Conservation (phyloP, 1,284 basidiomycete genomes). For the Tetrapyrgos nigripes region DNA sequence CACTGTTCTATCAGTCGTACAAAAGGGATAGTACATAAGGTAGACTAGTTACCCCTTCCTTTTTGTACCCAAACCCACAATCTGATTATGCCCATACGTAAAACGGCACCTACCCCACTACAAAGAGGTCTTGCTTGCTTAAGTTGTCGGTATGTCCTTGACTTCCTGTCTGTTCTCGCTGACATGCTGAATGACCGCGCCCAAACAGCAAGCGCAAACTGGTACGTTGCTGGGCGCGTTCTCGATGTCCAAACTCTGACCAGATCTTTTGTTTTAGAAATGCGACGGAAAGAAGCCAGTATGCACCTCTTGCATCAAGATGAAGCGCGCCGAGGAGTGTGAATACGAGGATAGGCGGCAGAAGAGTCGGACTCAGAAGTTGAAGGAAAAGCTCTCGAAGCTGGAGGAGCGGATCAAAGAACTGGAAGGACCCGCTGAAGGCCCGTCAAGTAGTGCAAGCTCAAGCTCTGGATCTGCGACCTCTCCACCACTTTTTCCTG, state of each 20-base stretch:
- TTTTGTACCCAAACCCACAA: background rate
- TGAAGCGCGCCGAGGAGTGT: conserved; percentile 58
- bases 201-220: conserved; percentile 59
- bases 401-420: conserved; percentile 61
- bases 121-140: conserved; percentile 66
- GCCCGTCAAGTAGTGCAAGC: conserved; percentile 31
- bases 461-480: conserved; percentile 23
- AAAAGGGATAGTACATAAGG: background rate
- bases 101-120: conserved; percentile 38
- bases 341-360: conserved; percentile 67
- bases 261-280: conserved; percentile 44
- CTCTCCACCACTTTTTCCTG: conserved; percentile 5
- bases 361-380: conserved; percentile 64
- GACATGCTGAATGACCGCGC: background rate
- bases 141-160: conserved; percentile 53
- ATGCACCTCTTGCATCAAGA: conserved; percentile 62
- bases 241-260: conserved; percentile 14
- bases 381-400: conserved; percentile 61
- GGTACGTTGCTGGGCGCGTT: conserved; percentile 42
- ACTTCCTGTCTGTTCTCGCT: background rate
- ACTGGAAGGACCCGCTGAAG: conserved; percentile 46
- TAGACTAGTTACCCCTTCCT: background rate
- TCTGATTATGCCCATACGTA: conserved; percentile 4
- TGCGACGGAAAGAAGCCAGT: conserved; percentile 64
- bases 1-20: background rate